Evolutionary conservation across 1,139 yeast genomes (phyloP), one percentile per base, ranked within the genome.

Genomic region (Hansenula sp.): DNA sequence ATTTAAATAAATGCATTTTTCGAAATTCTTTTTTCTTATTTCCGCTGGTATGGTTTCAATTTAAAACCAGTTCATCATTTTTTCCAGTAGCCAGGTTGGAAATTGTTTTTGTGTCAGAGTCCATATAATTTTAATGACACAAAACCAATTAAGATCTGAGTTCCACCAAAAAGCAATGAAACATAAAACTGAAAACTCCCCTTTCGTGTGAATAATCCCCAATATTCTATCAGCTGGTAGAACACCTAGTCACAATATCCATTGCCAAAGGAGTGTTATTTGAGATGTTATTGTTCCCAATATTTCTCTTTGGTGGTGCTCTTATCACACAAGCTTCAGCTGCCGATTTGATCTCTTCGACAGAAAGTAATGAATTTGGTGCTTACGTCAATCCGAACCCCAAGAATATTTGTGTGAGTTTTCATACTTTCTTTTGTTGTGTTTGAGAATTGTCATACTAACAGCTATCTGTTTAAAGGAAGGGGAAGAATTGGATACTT

Each of bases 301-400:
- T 13, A 18, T 16, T 34, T n/a, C 24, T 41, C 11, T 12, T 36
- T 3, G 25, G 15, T 17, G 33, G 38, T 36, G 25, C 21, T 18
- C 10, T 36, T 11, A 5, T 30, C 13, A 30, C 3, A 3, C 19
- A 30, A n/a, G 37, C 33, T 12, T 24, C 19, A 13, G 29, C 40
- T 25, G 50, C 44, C 8, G 56, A 47, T 30, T 47, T 48, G 24
- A 32, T 53, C 10, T 52, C 59, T n/a, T 44, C 45, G 27, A 45
- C 53, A 9, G 57, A 54, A 18, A 27, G 49, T 30, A 50, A 47
- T 17, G 71, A 65, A 46, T 68, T 66, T 53, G 79, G 77, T 7
- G 63, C 71, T 19, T 73, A 75, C 55, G 61, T 68, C 41, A 74
- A 74, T 50, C 76, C 79, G 5, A 68, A 72, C 47, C 76, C 76